Base-by-base conservation (phyloP, 176 grass and related monocot genomes). In the Eleusine indica region DNA sequence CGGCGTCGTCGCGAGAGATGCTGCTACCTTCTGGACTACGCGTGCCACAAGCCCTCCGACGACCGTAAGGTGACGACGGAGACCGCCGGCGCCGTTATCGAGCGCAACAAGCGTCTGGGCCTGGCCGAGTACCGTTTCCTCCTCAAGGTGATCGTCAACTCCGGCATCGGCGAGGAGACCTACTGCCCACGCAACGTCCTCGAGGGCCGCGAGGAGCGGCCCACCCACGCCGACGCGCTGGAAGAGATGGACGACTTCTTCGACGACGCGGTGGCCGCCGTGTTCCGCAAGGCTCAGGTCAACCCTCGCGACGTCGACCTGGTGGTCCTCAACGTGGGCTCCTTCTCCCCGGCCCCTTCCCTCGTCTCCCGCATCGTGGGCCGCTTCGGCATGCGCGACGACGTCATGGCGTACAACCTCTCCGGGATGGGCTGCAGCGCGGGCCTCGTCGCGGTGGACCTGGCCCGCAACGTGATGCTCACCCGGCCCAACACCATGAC, bases 371-470 rank as follows among this genome's bases (percentile, higher is more conserved):
- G 94, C 38, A 44, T 94, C 2, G 77, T 94, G 2, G 48, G 21
- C 14, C 77, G 83, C 0, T 97, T 92, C 83, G 87, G 84, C 4
- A 89, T 97, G 92, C 68, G 90, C 0, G 92, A 94, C 0, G 94
- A 97, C 82, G 92, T 97, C 28, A 19, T 25, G 70, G 82, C 85
- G 0, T 97, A 90, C 68, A 94, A 97, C 66, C 87, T 97, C 78
- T 94, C 94, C 76, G 86, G 91, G 3, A 97, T 97, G 94, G 91
- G 94, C 0, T 93, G 94, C 86, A 93, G 94, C 87, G 91, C 94
- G 0, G 90, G 88, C 1, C 83, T 93, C 69, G 11, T 97, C 12
- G 85, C 87, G 41, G 83, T 93, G 73, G 91, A 97, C 76, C 74
- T 91, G 28, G 92, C 91, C 1, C 86, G 89, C 7, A 88, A 85